Evolutionary conservation across 495 filamentous ascomycete genomes (phyloP), one percentile per base, ranked within the genome.

Genomic region (Polyplosphaeria fusca): DNA sequence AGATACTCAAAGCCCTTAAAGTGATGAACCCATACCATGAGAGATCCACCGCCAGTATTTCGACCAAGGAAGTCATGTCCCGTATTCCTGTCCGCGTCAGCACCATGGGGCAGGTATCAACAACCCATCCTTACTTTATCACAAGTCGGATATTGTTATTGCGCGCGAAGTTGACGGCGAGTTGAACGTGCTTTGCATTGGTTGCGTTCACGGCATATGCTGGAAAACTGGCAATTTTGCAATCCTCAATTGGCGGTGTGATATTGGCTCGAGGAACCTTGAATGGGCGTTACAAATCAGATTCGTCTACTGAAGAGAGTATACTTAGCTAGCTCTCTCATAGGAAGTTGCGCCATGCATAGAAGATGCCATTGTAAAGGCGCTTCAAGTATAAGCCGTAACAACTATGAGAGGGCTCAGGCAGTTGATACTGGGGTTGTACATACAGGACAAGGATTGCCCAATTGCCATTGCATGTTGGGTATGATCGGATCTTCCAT

Each of bases 1-100:
- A 76, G 54, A 47, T 75, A 73, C 23, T 76, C 35, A 22, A 75
- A 70, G 26, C 72, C 67, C 61, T 80, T 79, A 38, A 80, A 63
- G 28, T 73, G 55, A 30, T 73, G 70, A 1, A 68, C 79, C 76
- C 74, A 79, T 30, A 77, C 60, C 25, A 67, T 70, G 35, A 80
- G 25, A 45, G 68, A 57, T 16, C 71, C 76, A 9, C 76, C 67
- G 44, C 79, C 75, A 2, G 75, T 73, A 4, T 76, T 76, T 57
- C 79, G 73, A 23, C 76, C 80, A 22, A 65, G 70, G 48, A 79
- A 77, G 63, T 82, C 80, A 55, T 82, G 76, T 11, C 77, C 77
- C 12, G 74, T 77, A 47, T 78, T 79, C 74, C 59, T 62, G 39
- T 28, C n/a, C 35, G 19, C 35, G 26, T 23, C 22, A 14, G n/a